phyloP scores from a whole-genome alignment of 2,329 filamentous ascomycete genomes.

The Chalaropsis ovoidea region DNA sequence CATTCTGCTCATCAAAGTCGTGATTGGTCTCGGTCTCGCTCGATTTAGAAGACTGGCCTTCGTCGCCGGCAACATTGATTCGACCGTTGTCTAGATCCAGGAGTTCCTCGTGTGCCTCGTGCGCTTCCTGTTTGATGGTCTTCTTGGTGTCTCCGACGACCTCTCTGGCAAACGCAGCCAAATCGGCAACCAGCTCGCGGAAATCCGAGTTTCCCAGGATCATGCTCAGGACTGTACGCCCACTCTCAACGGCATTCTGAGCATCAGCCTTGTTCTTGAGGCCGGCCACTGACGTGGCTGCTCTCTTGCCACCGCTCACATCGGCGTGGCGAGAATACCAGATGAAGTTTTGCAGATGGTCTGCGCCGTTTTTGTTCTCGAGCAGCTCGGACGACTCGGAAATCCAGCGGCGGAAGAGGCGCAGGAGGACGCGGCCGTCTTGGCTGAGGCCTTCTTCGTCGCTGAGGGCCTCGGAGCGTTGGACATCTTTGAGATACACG shows the following conservation, averaged over 20 bases:
- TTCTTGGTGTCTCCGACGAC: slow-evolving; percentile 81
- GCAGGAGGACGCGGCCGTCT: slow-evolving; percentile 62
- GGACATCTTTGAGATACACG: slow-evolving; percentile 65
- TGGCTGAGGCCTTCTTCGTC: slow-evolving; percentile 50
- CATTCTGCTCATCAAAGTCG: slow-evolving; percentile 51
- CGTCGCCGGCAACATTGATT: slow-evolving; percentile 30
- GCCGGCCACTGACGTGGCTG: slow-evolving; percentile 51
- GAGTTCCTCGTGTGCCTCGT: slow-evolving; percentile 38
- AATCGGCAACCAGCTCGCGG: slow-evolving; percentile 70
- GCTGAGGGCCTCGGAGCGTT: slow-evolving; percentile 53
- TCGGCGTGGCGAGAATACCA: slow-evolving; percentile 74
- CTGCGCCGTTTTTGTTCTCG: slow-evolving; percentile 67
- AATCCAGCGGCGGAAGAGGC: slow-evolving; percentile 62
- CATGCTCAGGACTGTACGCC: slow-evolving; percentile 74
- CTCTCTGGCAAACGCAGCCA: slow-evolving; percentile 67
- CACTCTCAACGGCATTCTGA: slow-evolving; percentile 52
- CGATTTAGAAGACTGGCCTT: not conserved
- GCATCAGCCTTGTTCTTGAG: slow-evolving; percentile 61
- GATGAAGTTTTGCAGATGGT: slow-evolving; percentile 85
- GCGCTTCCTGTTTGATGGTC: slow-evolving; percentile 63
- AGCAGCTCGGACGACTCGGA: slow-evolving; percentile 72
- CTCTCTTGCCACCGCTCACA: slow-evolving; percentile 55
- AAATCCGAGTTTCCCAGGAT: slow-evolving; percentile 86
- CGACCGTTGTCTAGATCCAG: slow-evolving; percentile 11
- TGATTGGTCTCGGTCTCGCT: slow-evolving; percentile 30